Evolutionary conservation across 108 stramenopile genomes (phyloP), one percentile per base, ranked within the genome.

Genomic region (Conticribra weissflogii): DNA sequence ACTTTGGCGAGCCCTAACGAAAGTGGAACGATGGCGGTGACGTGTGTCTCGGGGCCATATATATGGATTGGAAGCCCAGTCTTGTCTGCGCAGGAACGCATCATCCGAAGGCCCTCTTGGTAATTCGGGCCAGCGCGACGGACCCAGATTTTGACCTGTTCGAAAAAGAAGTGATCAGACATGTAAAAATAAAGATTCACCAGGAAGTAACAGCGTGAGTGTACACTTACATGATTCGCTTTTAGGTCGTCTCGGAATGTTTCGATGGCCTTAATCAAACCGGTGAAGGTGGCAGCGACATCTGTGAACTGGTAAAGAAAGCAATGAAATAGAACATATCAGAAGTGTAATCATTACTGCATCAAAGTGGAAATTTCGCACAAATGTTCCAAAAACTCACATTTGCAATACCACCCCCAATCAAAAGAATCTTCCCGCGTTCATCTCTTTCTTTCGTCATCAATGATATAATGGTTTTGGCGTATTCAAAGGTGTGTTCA

Each of bases 401-500:
- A 68, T 96, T 96, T 21, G 96, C 96, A 63, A 96, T 96, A 24
- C 92, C 91, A 27, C 96, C 96, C 9, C 96, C 96, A 51, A 96
- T 88, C 47, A 96, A 91, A 25, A 96, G 85, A 14, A 96, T 85
- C 68, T 96, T 88, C 0, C 86, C 89, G 31, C 59, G 30, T 24
- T 78, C 75, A 73, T 91, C 76, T 47, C 83, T 76, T 16, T 85
- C 74, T 24, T 81, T 76, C 45, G 88, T 91, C 96, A 96, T 95
- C 23, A 95, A 72, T 22, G 66, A 66, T 25, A 96, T 90, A 31
- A 96, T 75, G 8, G 96, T 95, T 55, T 88, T 85, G 29, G 96
- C 96, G 71, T 96, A 96, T 58, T 96, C 90, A 74, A 72, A 95
- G 4, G 96, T 96, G 55, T 92, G 88, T 67, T 92, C 89, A 30